Evolutionary conservation across 2,329 filamentous ascomycete genomes (phyloP).

Genomic region (Tetracladium maxilliforme): DNA sequence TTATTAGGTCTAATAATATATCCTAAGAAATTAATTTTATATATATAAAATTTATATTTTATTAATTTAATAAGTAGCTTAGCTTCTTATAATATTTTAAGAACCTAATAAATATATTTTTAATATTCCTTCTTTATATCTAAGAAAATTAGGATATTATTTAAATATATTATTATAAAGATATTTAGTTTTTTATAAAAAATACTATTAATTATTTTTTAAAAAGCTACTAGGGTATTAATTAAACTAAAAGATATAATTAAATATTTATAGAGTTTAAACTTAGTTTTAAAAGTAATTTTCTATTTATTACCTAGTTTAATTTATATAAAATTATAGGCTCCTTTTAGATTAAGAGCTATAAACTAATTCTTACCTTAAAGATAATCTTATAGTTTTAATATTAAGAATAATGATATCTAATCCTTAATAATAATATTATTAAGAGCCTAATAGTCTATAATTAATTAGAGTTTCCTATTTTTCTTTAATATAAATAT

Average conservation of each 20-base stretch:
- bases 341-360: conserved; percentile 15
- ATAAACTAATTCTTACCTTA: conserved; percentile 11
- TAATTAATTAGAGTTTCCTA: conserved; percentile 13
- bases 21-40: conserved; percentile 6
- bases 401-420: conserved; percentile 15
- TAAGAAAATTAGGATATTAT: conserved; percentile 16
- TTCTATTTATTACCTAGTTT: conserved; percentile 16
- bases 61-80: too few relatives aligned
- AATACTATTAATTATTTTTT: conserved; percentile 12
- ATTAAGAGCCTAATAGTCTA: conserved; percentile 20
- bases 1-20: conserved; percentile 5
- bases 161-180: conserved; percentile 9
- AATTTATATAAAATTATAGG: conserved; percentile 18
- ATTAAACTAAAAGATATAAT: conserved; percentile 13
- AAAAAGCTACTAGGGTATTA: conserved; percentile 10
- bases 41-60: conserved; percentile 7
- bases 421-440: conserved; percentile 17
- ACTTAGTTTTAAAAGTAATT: conserved; percentile 16
- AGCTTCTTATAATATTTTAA: too few relatives aligned
- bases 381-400: conserved; percentile 13
- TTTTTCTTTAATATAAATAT: conserved; percentile 17
- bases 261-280: conserved; percentile 16
- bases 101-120: conserved; percentile 4
- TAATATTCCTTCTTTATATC: conserved; percentile 5
- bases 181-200: conserved; percentile 4